Conservation (phyloP, 2,329 filamentous ascomycete species). For the Nigrospora oryzae region DNA sequence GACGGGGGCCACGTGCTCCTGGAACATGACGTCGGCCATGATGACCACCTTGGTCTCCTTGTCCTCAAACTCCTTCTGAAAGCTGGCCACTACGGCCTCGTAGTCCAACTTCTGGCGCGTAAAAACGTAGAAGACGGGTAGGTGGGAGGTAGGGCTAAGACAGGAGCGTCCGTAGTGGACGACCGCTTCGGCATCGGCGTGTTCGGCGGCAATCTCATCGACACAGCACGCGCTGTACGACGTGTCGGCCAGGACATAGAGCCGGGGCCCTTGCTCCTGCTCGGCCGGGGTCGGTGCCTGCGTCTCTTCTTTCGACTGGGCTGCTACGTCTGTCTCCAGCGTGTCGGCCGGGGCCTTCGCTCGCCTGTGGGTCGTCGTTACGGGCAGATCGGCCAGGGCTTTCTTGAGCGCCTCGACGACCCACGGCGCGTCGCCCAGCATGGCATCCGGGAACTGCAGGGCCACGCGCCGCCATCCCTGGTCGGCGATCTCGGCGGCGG, state of each 20-base stretch:
- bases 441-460: conserved; percentile 91
- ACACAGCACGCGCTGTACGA: conserved; percentile 97
- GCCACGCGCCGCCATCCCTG: conserved; percentile 71
- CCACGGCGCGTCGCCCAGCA: conserved; percentile 78
- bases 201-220: conserved; percentile 92
- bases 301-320: not conserved
- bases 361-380: too few species aligned
- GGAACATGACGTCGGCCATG: conserved; percentile 85
- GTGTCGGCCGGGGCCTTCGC: not conserved
- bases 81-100: conserved; percentile 47
- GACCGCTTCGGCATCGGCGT: conserved; percentile 81
- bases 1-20: conserved; percentile 60
- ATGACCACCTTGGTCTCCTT: conserved; percentile 60
- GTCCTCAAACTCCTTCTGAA: conserved; percentile 61
- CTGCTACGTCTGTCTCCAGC: conserved; percentile 3
- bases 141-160: conserved; percentile 76
- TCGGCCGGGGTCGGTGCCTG: not conserved
- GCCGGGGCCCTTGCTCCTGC: conserved; percentile 19
- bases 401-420: conserved; percentile 58
- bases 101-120: conserved; percentile 64
- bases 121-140: conserved; percentile 88
- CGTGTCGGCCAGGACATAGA: conserved; percentile 89
- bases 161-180: conserved; percentile 93
- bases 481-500: conserved; percentile 64
- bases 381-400: conserved; percentile 16